phyloP scores from a whole-genome alignment of 108 stramenopile genomes.

The Cyclostephanos tholiformis region DNA sequence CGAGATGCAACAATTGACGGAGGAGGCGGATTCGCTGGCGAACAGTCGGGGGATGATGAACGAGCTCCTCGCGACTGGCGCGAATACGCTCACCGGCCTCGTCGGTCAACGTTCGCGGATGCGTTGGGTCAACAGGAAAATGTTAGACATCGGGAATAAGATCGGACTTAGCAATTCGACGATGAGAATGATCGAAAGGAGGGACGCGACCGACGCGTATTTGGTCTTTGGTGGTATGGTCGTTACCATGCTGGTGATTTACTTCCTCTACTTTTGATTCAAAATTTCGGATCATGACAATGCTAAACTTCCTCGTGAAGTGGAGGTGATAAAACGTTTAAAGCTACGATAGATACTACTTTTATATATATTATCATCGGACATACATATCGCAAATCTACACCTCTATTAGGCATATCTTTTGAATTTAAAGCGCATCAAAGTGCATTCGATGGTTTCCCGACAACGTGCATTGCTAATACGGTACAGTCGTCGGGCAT shows the following conservation, averaged over 20 bases:
- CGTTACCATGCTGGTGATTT: conserved; percentile 75
- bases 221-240: conserved; percentile 82
- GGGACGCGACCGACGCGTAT: conserved; percentile 88
- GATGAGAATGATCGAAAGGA: conserved; percentile 85
- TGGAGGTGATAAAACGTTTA: not conserved
- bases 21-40: conserved; percentile 71
- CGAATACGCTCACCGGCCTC: conserved; percentile 61
- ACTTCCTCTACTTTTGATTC: conserved; percentile 71
- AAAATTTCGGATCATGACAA: not conserved
- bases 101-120: conserved; percentile 70
- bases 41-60: conserved; percentile 69
- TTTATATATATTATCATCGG: too few species aligned
- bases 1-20: conserved; percentile 71
- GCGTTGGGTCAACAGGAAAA: conserved; percentile 63
- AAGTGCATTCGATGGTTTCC: conserved; percentile 28
- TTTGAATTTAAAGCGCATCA: conserved; percentile 2
- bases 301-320: not conserved
- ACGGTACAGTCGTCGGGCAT: conserved; percentile 96
- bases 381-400: too few species aligned
- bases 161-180: conserved; percentile 78
- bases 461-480: conserved; percentile 88
- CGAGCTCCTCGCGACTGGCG: conserved; percentile 68
- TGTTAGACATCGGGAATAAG: conserved; percentile 76
- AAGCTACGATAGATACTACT: not conserved
- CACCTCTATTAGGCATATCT: not conserved